Conservation (phyloP, 208 protist species). For the Leishmania tarentolae region DNA sequence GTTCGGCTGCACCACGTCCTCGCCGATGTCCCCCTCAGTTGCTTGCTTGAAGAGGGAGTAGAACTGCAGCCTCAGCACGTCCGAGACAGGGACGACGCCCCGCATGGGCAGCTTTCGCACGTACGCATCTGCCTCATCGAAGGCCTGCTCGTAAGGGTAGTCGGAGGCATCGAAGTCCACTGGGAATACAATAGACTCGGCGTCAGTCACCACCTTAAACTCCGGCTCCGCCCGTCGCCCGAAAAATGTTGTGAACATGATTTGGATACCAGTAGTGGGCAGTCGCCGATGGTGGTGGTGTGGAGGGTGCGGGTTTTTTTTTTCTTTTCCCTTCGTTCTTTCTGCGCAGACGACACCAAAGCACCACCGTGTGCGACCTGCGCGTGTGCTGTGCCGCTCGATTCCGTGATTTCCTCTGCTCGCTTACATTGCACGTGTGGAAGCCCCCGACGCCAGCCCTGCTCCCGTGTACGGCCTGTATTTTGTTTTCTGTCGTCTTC, state of each 20-base stretch:
- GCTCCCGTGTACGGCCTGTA: no score
- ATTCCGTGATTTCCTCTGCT: background rate
- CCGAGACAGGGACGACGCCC: constrained; percentile 71
- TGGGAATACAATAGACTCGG: constrained; percentile 27
- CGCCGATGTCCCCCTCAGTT: constrained; percentile 77
- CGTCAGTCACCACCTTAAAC: constrained; percentile 31
- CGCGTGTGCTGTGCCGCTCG: background rate
- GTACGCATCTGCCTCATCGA: constrained; percentile 64
- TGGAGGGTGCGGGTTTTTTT: background rate
- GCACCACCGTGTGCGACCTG: background rate
- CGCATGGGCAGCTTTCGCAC: constrained; percentile 62
- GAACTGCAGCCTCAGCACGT: constrained; percentile 86
- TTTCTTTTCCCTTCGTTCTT: background rate
- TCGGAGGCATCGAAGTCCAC: constrained; percentile 36
- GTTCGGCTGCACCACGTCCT: constrained; percentile 55
- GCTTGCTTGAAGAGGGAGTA: constrained; percentile 91
- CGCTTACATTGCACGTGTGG: background rate
- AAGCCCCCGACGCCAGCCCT: background rate
- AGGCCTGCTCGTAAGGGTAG: constrained; percentile 38
- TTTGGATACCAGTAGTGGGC: background rate
- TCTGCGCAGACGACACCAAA: background rate
- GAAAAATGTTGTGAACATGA: constrained; percentile 17
- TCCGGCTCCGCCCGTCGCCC: constrained; percentile 12
- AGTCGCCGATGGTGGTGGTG: background rate
- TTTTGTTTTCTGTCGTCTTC: no score